Evolutionary conservation across 768 basidiomycete genomes (phyloP), one percentile per base, ranked within the genome.

Genomic region (Termitomyces sp.): DNA sequence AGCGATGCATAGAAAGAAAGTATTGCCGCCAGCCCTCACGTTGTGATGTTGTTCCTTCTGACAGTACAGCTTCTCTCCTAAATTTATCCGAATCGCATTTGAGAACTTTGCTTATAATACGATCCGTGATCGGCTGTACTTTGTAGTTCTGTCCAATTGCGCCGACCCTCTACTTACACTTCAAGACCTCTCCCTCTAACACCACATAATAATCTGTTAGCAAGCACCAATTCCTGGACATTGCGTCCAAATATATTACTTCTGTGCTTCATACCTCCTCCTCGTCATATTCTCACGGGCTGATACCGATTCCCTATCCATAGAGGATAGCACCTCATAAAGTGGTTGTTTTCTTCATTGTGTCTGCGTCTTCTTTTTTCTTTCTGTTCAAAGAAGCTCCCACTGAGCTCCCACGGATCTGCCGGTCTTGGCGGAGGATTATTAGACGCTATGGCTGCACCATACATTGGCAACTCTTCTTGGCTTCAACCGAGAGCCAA

Each of bases 401-500:
- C 52, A 54, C 30, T 2, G 27, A 4, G 2, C 27, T 27, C 2
- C 27, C n/a, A n/a, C n/a, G 24, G 6, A 56, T 41, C 51, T 37
- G 46, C 63, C 65, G 65, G 54, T 18, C 58, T 61, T 33, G 50
- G 8, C 65, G 65, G 65, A 66, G 46, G 37, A 59, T 52, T 33
- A 57, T 48, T 57, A 54, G n/a, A 31, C 24, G 3, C 34, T 31
- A 64, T 64, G 63, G 41, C 63, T 45, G 47, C 52, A 39, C 42
- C 48, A 30, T 64, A 61, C 50, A 55, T 54, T 15, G 60, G 44
- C 46, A 61, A 61, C 55, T 56, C 61, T 52, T 58, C 64, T 41
- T 67, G 66, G 66, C 54, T 42, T 33, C 65, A 66, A 49, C 60
- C 62, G 20, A 62, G 60, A 39, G n/a, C 55, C 34, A 16, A 57